These are phyloP conservation scores for Mortierella sp. DNA, from an alignment of 371 early-diverging fungal species.

Conservation along the genomic window DNA sequence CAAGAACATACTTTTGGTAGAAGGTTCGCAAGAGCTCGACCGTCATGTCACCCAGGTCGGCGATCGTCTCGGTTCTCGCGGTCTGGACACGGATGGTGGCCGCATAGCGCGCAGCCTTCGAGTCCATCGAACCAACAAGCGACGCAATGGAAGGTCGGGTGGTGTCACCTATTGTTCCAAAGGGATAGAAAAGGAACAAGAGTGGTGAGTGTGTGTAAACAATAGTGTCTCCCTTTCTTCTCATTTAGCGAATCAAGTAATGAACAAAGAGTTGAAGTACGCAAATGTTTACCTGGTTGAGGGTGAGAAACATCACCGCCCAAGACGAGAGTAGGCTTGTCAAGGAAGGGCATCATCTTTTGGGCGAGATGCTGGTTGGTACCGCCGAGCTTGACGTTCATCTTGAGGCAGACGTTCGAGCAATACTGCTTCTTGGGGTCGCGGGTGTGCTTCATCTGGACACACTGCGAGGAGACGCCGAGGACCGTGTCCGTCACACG, in stretches of 20 bases:
- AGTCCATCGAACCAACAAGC: constrained; percentile 85
- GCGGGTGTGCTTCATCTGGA: constrained; percentile 81
- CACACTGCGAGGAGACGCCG: constrained; percentile 94
- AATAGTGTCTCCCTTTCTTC: not conserved
- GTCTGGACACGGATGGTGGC: constrained; percentile 77
- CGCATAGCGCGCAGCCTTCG: constrained; percentile 76
- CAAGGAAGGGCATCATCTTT: constrained; percentile 67
- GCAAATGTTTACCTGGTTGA: constrained; percentile 61
- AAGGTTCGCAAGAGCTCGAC: constrained; percentile 75
- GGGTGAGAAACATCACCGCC: constrained; percentile 92
- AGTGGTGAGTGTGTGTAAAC: not conserved
- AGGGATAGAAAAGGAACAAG: not conserved
- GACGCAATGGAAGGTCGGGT: constrained; percentile 83
- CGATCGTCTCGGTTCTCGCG: constrained; percentile 78
- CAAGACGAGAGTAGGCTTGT: constrained; percentile 80
- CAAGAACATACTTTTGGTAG: constrained; percentile 37
- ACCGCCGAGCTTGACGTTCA: constrained; percentile 83
- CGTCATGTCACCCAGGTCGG: constrained; percentile 73
- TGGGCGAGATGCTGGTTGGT: constrained; percentile 58
- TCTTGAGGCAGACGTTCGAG: constrained; percentile 77
- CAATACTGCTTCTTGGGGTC: constrained; percentile 77
- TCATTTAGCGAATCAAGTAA: not conserved
- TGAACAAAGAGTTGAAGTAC: not conserved
- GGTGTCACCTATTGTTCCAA: constrained; percentile 50
- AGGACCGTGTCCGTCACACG: constrained; percentile 91